Base-by-base conservation (phyloP, 2,329 filamentous ascomycete genomes). In the Emericellopsis atlantica region DNA sequence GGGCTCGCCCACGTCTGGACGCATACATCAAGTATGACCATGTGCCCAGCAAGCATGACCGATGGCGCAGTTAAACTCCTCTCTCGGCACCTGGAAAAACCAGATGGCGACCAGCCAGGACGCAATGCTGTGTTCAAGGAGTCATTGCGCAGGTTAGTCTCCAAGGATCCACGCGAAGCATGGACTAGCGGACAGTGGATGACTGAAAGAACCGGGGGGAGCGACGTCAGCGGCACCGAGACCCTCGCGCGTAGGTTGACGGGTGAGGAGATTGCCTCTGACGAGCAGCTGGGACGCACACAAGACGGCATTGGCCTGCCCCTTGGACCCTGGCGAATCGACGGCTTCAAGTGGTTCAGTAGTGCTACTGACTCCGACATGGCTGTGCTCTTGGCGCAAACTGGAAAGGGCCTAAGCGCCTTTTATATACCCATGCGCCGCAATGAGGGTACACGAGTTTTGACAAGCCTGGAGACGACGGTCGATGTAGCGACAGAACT, bases 131-230 rank as follows among this genome's bases (percentile, higher is more conserved):
- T 77, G 0, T 66, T 78, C 37, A 60, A 68, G 32, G 65, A 72
- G 33, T 72, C 72, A 4, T 76, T 69, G 46, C 51, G 58, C 6
- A 69, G 69, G 11, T 59, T 84, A 4, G 73, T 62, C 1, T 74
- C 70, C 4, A 62, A 71, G 5, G 66, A 80, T 21, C 51, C 58
- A 0, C 35, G 24, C 4, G 47, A 57, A 15, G 72, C 74, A 0
- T 86, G 81, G 81, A 86, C 80, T 0, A 81, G 74, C 33, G 81
- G 81, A 0, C 81, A 86, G 54, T 86, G 82, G 81, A 85, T 86
- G 81, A 86, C 81, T 0, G 81, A 85, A 49, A 67, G 81, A 3
- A 67, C 69, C 0, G 81, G 81, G 2, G 81, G 81, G 0, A 82
- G 77, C 46, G 81, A 86, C 49, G 78, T 85, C 2, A 76, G 75